These are phyloP conservation scores for Lophiotrema nucula DNA, from an alignment of 495 filamentous ascomycete species.

Conservation along the genomic window DNA sequence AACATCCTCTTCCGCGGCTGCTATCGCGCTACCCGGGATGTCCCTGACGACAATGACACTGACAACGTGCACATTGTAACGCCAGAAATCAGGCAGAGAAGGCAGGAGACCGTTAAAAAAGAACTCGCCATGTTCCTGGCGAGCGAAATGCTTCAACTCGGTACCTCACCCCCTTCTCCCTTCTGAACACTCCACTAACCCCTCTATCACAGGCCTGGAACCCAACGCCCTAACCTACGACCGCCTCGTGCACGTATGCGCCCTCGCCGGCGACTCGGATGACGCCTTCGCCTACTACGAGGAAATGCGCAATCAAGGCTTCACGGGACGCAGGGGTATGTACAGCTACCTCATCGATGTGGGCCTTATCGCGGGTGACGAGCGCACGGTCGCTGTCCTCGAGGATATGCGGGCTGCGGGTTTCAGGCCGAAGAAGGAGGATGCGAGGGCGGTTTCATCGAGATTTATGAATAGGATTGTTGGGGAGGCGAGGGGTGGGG, in stretches of 20 bases:
- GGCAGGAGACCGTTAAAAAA: conserved; percentile 45
- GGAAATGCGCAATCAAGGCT: conserved; percentile 49
- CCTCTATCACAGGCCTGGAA: no score
- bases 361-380: conserved; percentile 5
- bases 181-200: no score
- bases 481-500: no score
- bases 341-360: conserved; percentile 30
- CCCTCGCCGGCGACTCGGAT: conserved; percentile 53
- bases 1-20: conserved; percentile 67
- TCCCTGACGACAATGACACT: no score
- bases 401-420: conserved; percentile 19
- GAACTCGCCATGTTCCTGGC: conserved; percentile 66
- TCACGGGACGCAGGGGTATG: conserved; percentile 42
- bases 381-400: conserved; percentile 5
- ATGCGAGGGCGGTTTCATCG: no score
- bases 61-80: no score
- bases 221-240: conserved; percentile 67
- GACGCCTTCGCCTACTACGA: conserved; percentile 58
- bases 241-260: conserved; percentile 63
- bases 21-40: conserved; percentile 43
- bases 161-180: no score
- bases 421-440: no score
- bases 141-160: conserved; percentile 68
- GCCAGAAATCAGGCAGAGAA: no score
- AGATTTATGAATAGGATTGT: no score